Evolutionary conservation across 345 rosid genomes (phyloP), one percentile per base, ranked within the genome.

Genomic region (Salix exigua): DNA sequence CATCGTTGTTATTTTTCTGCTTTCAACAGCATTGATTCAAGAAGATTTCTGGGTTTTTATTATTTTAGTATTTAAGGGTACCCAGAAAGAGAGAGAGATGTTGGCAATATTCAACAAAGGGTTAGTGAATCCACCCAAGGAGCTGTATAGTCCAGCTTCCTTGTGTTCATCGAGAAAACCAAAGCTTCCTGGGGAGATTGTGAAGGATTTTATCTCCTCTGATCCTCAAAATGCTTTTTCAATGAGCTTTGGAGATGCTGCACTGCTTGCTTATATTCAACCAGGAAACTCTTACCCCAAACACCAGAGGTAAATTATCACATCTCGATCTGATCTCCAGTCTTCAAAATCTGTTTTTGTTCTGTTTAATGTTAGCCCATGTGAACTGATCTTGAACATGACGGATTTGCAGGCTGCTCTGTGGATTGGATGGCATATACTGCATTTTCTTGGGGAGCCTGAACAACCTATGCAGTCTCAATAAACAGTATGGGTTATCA

Each of bases 91-190:
- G 73, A 28, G 8, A 61, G 85, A 79, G 74, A 95, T 93, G 98
- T 86, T 96, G 96, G 99, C 99, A 21, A 89, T 95, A 66, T 95
- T 95, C 72, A 97, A 89, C 67, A 86, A 90, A 68, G 82, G 90
- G 3, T 87, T 86, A 74, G 98, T 89, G 60, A 85, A 95, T 74
- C 96, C 99, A 21, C 99, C 98, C 10, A 91, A 89, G 73, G 99
- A 95, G 89, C 94, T 95, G 17, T 85, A 91, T 74, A 91, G 98
- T 74, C 99, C 99, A 40, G 91, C 93, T 30, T 88, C 98, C 44
- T 81, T 80, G 23, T 42, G 75, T 30, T 73, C 85, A 69, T 75
- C 88, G 0, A 82, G 72, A 75, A 82, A 68, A 70, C 91, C 92
- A 14, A 91, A 95, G 82, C 89, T 75, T n/a, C 93, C 98, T 6